A percentile compares a stretch with the other conserved stretches of the same genome.
Conservation (phyloP, 1,284 basidiomycete genomes). For the Mixia osmundae region DNA sequence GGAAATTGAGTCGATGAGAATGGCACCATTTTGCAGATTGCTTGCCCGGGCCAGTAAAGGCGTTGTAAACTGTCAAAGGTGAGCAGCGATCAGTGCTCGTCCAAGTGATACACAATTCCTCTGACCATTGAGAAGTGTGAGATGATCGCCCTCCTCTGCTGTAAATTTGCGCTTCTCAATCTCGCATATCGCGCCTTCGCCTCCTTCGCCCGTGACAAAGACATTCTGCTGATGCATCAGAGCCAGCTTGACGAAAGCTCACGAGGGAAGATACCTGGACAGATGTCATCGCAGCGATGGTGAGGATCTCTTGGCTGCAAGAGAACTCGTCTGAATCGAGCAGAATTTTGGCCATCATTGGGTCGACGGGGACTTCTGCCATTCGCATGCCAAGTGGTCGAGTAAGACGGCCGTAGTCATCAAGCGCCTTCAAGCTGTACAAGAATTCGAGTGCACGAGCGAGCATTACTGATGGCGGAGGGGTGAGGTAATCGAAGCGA, state of each 20-base stretch:
- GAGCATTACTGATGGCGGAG: conserved; percentile 66
- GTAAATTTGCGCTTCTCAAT: conserved; percentile 82
- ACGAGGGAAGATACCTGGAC: conserved; percentile 36
- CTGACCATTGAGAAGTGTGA: conserved; percentile 69
- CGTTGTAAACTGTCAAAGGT: conserved; percentile 48
- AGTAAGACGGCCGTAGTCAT: conserved; percentile 28
- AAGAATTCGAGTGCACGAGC: conserved; percentile 50
- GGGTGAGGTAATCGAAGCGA: conserved; percentile 69
- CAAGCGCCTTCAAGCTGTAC: conserved; percentile 27
- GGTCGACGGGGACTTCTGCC: conserved; percentile 30
- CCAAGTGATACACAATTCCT: not conserved
- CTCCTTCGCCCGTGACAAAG: conserved; percentile 63
- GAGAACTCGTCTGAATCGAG: conserved; percentile 56
- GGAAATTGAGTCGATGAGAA: conserved; percentile 71
- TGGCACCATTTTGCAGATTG: conserved; percentile 74
- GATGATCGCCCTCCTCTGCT: conserved; percentile 87
- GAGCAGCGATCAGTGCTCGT: not conserved
- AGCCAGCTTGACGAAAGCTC: not conserved
- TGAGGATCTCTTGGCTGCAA: conserved; percentile 81
- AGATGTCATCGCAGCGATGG: conserved; percentile 83
- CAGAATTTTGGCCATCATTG: conserved; percentile 36
- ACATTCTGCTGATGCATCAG: conserved; percentile 35
- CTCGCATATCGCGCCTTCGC: conserved; percentile 59
- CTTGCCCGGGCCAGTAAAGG: conserved; percentile 46
- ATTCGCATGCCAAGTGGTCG: conserved; percentile 28